These are phyloP conservation scores for Mayamaea pseudoterrestris DNA, from an alignment of 108 stramenopile genomes.

Conservation along the genomic window DNA sequence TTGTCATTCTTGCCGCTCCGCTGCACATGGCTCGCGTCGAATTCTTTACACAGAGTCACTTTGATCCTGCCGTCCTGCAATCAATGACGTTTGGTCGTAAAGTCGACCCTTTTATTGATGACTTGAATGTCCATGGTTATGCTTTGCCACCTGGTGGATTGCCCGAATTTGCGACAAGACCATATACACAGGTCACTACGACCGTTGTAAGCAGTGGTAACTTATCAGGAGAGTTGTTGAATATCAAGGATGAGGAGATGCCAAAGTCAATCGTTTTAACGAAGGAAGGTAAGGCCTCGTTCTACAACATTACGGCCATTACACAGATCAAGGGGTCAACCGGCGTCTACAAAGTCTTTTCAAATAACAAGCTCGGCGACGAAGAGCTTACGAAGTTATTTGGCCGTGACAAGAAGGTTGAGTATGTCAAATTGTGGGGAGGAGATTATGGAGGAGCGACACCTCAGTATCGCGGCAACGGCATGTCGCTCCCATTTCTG, in stretches of 20 bases:
- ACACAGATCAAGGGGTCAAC: conserved; percentile 12
- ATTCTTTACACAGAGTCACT: conserved; percentile 48
- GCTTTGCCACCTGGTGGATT: conserved; percentile 14
- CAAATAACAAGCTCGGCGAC: conserved; percentile 14
- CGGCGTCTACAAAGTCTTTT: conserved; percentile 55
- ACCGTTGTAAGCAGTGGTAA: conserved; percentile 50
- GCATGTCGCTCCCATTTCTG: conserved; percentile 25
- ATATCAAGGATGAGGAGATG: conserved; percentile 13
- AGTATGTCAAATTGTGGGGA: conserved; percentile 39
- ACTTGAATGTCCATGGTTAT: conserved; percentile 18
- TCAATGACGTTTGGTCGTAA: no score
- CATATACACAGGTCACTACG: conserved; percentile 63
- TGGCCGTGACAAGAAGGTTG: conserved; percentile 30
- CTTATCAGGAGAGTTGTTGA: conserved; percentile 37
- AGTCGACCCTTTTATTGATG: conserved; percentile 44
- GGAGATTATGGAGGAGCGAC: conserved; percentile 46
- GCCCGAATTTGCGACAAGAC: conserved; percentile 31
- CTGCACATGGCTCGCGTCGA: conserved; percentile 42
- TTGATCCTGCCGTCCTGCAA: conserved; percentile 48
- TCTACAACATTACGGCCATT: conserved; percentile 28
- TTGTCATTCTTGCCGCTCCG: conserved; percentile 69
- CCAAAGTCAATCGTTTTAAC: conserved; percentile 43
- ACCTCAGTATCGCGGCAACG: conserved; percentile 42
- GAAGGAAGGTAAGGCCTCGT: conserved; percentile 27
- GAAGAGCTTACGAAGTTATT: conserved; percentile 28